These are phyloP conservation scores for Lagerstroemia speciosa DNA, from an alignment of 345 rosid genomes.

Conservation along the genomic window DNA sequence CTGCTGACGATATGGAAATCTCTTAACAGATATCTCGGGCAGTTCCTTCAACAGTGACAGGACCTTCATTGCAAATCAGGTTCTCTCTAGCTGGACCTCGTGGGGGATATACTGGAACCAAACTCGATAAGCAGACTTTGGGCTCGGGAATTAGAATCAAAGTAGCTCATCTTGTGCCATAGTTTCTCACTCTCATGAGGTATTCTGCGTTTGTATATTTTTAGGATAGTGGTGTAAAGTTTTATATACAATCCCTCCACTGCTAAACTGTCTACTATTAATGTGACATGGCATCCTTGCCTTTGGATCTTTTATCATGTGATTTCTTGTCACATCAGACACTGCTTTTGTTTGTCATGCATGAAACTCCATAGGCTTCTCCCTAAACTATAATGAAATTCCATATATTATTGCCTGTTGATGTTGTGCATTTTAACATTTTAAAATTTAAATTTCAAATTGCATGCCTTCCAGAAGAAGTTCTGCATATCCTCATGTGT, in stretches of 20 bases:
- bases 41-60: too few species aligned
- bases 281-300: background rate
- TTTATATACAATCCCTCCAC: background rate
- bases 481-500: too few species aligned
- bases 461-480: too few species aligned
- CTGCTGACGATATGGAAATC: background rate
- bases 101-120: background rate
- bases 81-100: too few species aligned
- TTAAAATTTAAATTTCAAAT: too few species aligned
- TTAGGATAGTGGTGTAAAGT: background rate
- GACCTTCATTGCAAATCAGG: too few species aligned
- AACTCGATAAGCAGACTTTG: background rate
- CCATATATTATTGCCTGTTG: too few species aligned
- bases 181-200: background rate
- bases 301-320: background rate
- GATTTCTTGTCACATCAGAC: background rate
- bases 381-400: too few species aligned
- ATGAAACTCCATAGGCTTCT: too few species aligned
- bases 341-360: constrained; percentile 1
- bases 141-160: background rate
- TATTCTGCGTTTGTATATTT: background rate
- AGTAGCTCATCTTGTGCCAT: background rate
- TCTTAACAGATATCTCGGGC: background rate
- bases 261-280: background rate
- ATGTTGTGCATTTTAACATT: too few species aligned